These are phyloP conservation scores for Colletotrichum shisoi DNA, from an alignment of 2,329 filamentous ascomycete genomes.

Conservation along the genomic window DNA sequence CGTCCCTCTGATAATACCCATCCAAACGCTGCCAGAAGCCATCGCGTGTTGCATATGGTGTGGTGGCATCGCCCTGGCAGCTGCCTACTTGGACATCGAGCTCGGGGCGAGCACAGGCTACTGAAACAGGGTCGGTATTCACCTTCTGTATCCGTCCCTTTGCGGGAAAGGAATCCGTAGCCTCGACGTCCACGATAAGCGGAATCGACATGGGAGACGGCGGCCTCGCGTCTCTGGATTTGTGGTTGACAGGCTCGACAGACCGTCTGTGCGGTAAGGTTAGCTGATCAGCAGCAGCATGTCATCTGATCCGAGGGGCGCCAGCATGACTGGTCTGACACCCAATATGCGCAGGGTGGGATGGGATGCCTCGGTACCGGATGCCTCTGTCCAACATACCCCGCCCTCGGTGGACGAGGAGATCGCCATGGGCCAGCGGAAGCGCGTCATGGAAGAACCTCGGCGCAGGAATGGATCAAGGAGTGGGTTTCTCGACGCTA, in stretches of 20 bases:
- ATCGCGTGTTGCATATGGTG: constrained; percentile 9
- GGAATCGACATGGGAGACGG: constrained; percentile 11
- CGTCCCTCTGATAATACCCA: constrained; percentile 18
- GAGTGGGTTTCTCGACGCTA: constrained; percentile 7
- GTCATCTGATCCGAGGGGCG: constrained; percentile 34
- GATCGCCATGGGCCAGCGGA: constrained; percentile 19
- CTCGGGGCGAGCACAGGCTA: constrained; percentile 12
- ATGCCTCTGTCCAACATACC: constrained; percentile 20
- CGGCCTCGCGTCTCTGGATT: constrained; percentile 16
- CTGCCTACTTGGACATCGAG: constrained; percentile 7
- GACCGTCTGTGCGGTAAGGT: constrained; percentile 29
- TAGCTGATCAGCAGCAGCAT: constrained; percentile 32
- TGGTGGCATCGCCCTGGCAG: constrained; percentile 29
- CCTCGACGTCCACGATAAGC: constrained; percentile 8
- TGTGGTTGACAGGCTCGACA: constrained; percentile 23
- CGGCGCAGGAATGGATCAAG: constrained; percentile 16
- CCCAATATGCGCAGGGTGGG: not conserved
- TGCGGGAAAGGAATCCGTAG: constrained; percentile 25
- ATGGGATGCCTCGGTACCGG: constrained; percentile 25
- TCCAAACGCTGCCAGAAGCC: constrained; percentile 7
- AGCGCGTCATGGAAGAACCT: constrained; percentile 14
- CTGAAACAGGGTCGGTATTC: constrained; percentile 7
- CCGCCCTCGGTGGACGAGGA: constrained; percentile 11
- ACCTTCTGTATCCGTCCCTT: constrained; percentile 24
- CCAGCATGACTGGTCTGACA: constrained; percentile 19